Base-by-base conservation (phyloP, 805 yeast species). In the Ogataea pilisensis region DNA sequence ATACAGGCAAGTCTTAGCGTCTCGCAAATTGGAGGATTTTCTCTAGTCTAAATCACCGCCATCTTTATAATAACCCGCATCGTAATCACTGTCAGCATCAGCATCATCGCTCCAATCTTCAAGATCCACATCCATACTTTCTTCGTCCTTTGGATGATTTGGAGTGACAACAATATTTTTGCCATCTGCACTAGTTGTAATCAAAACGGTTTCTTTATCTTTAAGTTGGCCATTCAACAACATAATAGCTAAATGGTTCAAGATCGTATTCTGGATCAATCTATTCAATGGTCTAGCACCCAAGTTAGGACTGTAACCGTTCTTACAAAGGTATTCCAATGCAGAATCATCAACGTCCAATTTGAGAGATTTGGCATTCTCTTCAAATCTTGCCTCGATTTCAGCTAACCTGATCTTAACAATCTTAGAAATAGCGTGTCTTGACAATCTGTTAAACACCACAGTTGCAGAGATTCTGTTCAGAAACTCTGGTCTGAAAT, bases 241-340 rank as follows among this genome's bases (percentile, higher is more conserved):
- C 65, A 87, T 75, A n/a, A 93, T 75, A 0, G 99, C 99, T 65
- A 93, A 70, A 57, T 74, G 80, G 68, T 93, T 93, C 62, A 93
- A 78, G 16, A 93, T 75, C 62, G 89, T 93, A 47, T 74, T 76
- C 65, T 93, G 97, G 51, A 93, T 91, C 55, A 93, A 75, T 56
- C 98, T 80, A 70, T 85, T 85, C 68, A 93, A 76, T 44, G 99
- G 99, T 63, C 99, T 78, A 6, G 99, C 99, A 68, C 99, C 99
- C 63, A 93, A 71, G 63, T 91, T 96, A 42, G 82, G 75, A 20
- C 96, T 87, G 68, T 90, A 93, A 37, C 99, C 99, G 54, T 87
- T 69, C 55, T 74, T 76, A 52, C 95, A 82, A 51, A 93, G 70
- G 72, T 82, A 93, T 38, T 85, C 89, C 54, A 85, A 68, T 3